Conservation (phyloP, 768 basidiomycete genomes). For the Serendipita sp. region DNA sequence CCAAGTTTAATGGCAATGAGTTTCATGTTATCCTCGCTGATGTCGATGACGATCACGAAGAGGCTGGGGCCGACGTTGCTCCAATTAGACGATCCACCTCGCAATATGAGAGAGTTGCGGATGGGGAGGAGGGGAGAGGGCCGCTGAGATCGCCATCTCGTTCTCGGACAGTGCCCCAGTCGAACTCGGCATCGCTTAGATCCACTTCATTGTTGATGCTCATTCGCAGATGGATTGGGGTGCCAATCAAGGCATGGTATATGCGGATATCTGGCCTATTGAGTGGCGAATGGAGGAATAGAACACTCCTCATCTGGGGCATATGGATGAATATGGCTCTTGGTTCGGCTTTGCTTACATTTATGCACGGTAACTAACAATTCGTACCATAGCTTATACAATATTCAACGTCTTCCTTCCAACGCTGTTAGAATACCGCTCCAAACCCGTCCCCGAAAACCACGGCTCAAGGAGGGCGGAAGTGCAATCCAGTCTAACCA, state of each 20-base stretch:
- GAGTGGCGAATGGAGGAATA: constrained; percentile 55
- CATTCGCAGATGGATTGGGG: constrained; percentile 38
- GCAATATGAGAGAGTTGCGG: background rate
- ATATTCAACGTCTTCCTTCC: constrained; percentile 92
- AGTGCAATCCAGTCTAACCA: constrained; percentile 24
- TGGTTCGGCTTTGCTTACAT: constrained; percentile 28
- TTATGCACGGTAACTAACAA: background rate
- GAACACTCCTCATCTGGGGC: constrained; percentile 64
- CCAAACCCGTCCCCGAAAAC: constrained; percentile 11
- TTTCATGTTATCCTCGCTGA: constrained; percentile 53
- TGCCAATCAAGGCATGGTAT: constrained; percentile 51
- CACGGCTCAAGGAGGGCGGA: constrained; percentile 4
- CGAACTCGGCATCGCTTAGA: background rate
- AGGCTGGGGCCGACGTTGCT: background rate
- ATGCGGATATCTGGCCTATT: constrained; percentile 54
- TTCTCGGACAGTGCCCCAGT: background rate
- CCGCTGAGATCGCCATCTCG: constrained; percentile 7
- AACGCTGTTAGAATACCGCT: constrained; percentile 57
- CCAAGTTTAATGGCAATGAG: constrained; percentile 66
- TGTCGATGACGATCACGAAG: constrained; percentile 29
- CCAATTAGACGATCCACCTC: background rate
- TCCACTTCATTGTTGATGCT: background rate
- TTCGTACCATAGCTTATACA: constrained; percentile 44
- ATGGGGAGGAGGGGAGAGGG: constrained; percentile 2
- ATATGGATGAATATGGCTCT: constrained; percentile 63